These are phyloP conservation scores for Cicer yamashitae DNA, from an alignment of 306 rosid species.

Conservation along the genomic window DNA sequence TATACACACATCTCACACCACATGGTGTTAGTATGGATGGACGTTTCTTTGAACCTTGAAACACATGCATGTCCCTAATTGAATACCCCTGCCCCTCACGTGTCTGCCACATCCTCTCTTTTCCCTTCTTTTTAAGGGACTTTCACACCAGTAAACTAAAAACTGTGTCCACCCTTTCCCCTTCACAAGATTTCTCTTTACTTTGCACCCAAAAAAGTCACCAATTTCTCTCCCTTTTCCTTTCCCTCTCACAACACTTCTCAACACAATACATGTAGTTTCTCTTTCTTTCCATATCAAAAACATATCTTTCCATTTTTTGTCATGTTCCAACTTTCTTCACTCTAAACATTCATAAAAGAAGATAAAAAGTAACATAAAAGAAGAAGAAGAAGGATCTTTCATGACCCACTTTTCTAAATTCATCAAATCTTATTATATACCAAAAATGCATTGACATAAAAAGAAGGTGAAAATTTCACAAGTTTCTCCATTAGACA, in stretches of 20 bases:
- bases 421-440: too few relatives aligned
- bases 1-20: conserved; percentile 5
- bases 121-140: conserved; percentile 42
- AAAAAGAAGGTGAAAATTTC: too few relatives aligned
- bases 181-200: conserved; percentile 15
- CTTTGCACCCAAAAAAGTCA: not conserved
- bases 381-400: conserved; percentile 44
- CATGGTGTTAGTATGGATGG: conserved; percentile 32
- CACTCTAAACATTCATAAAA: conserved; percentile 49
- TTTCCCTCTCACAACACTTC: conserved; percentile 54
- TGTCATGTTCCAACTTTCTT: conserved; percentile 48
- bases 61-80: conserved; percentile 70
- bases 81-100: conserved; percentile 57
- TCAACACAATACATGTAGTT: conserved; percentile 32
- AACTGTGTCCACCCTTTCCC: conserved; percentile 29
- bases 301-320: conserved; percentile 40
- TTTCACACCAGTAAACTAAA: conserved; percentile 17
- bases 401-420: conserved; percentile 48
- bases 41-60: conserved; percentile 40
- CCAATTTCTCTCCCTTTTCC: conserved; percentile 15
- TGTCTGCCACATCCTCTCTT: conserved; percentile 56
- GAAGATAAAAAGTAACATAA: not conserved
- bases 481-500: not conserved
- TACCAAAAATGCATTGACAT: too few relatives aligned
- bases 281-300: conserved; percentile 37